Conservation (phyloP, 1,284 basidiomycete species). For the Heliocybe sulcata region DNA sequence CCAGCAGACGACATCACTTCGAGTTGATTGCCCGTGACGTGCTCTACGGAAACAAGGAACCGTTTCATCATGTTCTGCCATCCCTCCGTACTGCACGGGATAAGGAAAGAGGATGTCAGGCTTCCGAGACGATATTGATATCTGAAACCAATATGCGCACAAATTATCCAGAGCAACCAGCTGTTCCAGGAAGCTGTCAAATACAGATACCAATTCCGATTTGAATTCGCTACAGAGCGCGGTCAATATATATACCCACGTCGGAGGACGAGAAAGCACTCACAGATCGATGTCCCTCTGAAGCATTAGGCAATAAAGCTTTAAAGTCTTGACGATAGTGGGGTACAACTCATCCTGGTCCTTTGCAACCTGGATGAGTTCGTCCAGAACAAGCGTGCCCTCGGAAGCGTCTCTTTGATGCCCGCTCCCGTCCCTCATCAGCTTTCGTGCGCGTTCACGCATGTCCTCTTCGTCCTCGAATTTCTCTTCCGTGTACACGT, state of each 20-base stretch:
- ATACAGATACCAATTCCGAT: conserved; percentile 48
- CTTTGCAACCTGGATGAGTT: conserved; percentile 48
- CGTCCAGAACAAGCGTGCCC: conserved; percentile 43
- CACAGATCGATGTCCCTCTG: conserved; percentile 57
- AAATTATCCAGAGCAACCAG: conserved; percentile 52
- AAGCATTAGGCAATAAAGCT: conserved; percentile 46
- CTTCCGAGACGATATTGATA: not conserved
- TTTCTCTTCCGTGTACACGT: conserved; percentile 82
- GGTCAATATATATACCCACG: not conserved
- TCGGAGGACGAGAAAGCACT: conserved; percentile 18
- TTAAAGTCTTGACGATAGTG: conserved; percentile 46
- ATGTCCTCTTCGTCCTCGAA: conserved; percentile 85
- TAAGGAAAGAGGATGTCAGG: conserved; percentile 5
- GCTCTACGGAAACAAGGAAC: conserved; percentile 57
- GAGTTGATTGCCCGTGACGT: conserved; percentile 61
- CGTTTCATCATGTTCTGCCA: conserved; percentile 59
- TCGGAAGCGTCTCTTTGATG: conserved; percentile 36
- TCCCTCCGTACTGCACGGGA: conserved; percentile 41
- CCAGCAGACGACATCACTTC: conserved; percentile 40
- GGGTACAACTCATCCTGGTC: conserved; percentile 47
- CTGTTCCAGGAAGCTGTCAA: conserved; percentile 68
- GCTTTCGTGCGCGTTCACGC: conserved; percentile 48
- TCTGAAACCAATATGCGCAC: conserved; percentile 27
- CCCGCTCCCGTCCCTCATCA: conserved; percentile 28
- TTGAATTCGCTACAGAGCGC: conserved; percentile 56